A percentile compares a stretch with the other conserved stretches of the same genome.
Evolutionary conservation across 2,329 filamentous ascomycete species (phyloP).

Genomic region (Aspergillus caelatus): DNA sequence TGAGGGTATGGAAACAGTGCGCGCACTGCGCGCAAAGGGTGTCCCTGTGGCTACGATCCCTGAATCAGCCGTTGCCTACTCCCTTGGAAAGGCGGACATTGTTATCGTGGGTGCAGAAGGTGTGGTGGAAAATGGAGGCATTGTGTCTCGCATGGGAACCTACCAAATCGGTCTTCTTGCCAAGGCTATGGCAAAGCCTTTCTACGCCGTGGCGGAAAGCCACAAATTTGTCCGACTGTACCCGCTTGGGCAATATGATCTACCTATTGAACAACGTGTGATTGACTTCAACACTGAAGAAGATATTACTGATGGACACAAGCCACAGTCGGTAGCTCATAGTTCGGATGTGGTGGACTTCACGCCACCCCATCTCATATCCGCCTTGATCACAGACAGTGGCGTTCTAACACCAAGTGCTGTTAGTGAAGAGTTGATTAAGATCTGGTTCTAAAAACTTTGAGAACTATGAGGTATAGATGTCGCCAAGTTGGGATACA

Average conservation of each 20-base stretch:
- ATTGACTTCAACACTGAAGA: constrained; percentile 69
- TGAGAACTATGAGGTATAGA: neutral
- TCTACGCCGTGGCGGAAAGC: constrained; percentile 91
- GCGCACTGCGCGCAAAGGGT: constrained; percentile 69
- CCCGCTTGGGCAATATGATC: constrained; percentile 77
- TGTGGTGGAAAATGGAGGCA: constrained; percentile 90
- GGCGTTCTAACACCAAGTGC: constrained; percentile 66
- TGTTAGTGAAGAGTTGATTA: constrained; percentile 68
- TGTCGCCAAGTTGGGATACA: neutral
- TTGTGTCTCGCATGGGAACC: constrained; percentile 83
- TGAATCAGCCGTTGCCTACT: constrained; percentile 75
- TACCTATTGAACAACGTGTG: constrained; percentile 77
- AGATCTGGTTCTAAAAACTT: constrained; percentile 47
- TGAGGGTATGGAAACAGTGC: constrained; percentile 73
- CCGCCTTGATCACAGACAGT: constrained; percentile 66
- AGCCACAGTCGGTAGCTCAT: constrained; percentile 42
- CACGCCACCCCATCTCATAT: constrained; percentile 63
- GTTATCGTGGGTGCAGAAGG: constrained; percentile 74
- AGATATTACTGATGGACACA: constrained; percentile 48
- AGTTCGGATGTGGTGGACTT: constrained; percentile 49
- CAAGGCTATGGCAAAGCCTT: constrained; percentile 70
- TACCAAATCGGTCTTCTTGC: constrained; percentile 86
- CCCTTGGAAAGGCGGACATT: constrained; percentile 72
- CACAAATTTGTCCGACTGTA: constrained; percentile 95
- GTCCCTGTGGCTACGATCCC: constrained; percentile 83